These are phyloP conservation scores for Mycosarcoma mackinlayi DNA, from an alignment of 1,284 basidiomycete genomes.

Conservation along the genomic window DNA sequence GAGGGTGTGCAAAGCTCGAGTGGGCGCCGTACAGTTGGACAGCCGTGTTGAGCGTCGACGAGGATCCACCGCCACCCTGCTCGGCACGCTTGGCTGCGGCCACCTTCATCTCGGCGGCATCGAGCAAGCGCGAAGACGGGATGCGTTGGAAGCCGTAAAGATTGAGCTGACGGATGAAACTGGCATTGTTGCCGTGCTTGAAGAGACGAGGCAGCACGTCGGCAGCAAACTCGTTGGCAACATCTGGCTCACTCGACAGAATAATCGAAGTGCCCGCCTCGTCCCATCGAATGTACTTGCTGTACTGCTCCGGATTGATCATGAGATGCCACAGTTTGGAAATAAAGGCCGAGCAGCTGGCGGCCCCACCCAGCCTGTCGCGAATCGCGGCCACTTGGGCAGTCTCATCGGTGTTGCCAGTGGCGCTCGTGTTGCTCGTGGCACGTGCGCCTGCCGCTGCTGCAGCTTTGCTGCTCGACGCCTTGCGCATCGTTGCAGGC, in stretches of 20 bases:
- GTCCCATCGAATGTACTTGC: conserved; percentile 63
- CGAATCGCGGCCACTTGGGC: conserved; percentile 65
- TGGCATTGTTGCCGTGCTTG: conserved; percentile 68
- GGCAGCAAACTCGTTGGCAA: conserved; percentile 64
- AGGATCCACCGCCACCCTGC: conserved; percentile 15
- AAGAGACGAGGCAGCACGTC: conserved; percentile 65
- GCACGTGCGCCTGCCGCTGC: conserved; percentile 15
- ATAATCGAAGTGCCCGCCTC: conserved; percentile 65
- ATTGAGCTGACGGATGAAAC: conserved; percentile 67
- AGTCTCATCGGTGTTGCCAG: conserved; percentile 57
- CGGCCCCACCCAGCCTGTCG: conserved; percentile 64
- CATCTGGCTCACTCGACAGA: conserved; percentile 62
- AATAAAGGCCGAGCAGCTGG: conserved; percentile 68
- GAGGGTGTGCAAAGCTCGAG: conserved; percentile 65
- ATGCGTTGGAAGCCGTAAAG: conserved; percentile 68
- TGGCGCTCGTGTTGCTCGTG: conserved; percentile 42
- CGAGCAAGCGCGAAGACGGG: conserved; percentile 62
- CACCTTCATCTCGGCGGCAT: conserved; percentile 59
- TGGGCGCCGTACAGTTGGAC: conserved; percentile 65
- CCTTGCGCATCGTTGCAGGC: conserved; percentile 20
- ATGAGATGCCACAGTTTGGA: conserved; percentile 68
- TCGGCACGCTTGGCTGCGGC: conserved; percentile 45
- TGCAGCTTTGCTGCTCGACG: conserved; percentile 14
- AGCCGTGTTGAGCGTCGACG: conserved; percentile 59
- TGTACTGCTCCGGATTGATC: conserved; percentile 63